phyloP scores from a whole-genome alignment of 768 basidiomycete species.

The Mycena rosella region DNA sequence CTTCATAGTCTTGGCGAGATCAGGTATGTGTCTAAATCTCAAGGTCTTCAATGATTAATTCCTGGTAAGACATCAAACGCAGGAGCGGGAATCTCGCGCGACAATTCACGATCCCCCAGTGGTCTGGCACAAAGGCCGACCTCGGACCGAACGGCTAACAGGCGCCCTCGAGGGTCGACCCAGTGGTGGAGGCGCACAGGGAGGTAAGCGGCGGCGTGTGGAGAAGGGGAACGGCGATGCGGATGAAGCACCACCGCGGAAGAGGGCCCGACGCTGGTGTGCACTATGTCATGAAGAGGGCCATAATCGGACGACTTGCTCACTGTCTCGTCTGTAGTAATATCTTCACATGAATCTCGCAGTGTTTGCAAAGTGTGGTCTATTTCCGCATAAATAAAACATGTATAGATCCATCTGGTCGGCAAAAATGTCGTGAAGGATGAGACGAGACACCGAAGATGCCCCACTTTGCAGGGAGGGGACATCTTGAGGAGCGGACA shows the following conservation, averaged over 20 bases:
- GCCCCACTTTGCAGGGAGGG: no score
- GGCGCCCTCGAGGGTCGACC: conserved; percentile 39
- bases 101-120: conserved; percentile 40
- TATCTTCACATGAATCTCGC: no score
- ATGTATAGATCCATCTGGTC: no score
- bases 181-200: conserved; percentile 1
- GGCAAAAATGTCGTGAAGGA: no score
- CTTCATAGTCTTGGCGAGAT: neutral
- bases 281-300: conserved; percentile 34
- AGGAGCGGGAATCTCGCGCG: neutral
- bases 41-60: neutral
- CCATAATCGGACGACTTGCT: conserved; percentile 36
- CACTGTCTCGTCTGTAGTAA: conserved; percentile 1
- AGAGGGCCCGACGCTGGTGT: conserved; percentile 24
- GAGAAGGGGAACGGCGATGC: conserved; percentile 37
- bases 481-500: no score
- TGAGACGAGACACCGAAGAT: no score
- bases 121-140: conserved; percentile 41
- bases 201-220: conserved; percentile 3
- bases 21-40: neutral
- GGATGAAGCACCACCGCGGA: conserved; percentile 1
- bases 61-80: neutral
- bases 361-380: neutral
- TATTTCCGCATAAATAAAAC: no score
- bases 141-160: conserved; percentile 37